Base-by-base conservation (phyloP, 768 basidiomycete genomes). In the Trametes cubensis region DNA sequence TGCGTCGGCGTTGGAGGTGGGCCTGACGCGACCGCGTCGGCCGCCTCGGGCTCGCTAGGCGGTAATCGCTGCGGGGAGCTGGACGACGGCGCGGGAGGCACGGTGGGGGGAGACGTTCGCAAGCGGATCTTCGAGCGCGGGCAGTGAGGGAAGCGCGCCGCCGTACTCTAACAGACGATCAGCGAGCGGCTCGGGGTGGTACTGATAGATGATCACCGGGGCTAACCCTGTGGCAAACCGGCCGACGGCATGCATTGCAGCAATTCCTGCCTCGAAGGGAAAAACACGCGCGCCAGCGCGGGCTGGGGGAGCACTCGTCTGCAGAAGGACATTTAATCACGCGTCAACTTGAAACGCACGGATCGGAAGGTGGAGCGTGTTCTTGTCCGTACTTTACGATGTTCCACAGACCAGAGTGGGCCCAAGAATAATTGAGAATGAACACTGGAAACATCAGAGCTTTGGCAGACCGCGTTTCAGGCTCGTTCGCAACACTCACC, bases 391-490 rank as follows among this genome's bases (percentile, higher is more conserved):
- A 88, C 89, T 84, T 89, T 58, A 83, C 78, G 58, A 90, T 63
- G 49, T 71, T 82, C 89, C 88, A 92, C 48, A 87, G 72, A 25
- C 86, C 83, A 1, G 84, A 81, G 73, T 92, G 86, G 20, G 84
- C 72, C 89, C 89, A 91, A 1, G 87, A 86, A 68, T 86, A 87
- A 73, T 91, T 90, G 38, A 89, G 76, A 65, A 91, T 74, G 67
- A 91, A 86, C 7, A 85, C 90, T 88, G 67, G 44, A 48, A 40
- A 38, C 44, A 17, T 49, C 15, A 49, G 48, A 49, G 34, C 34
- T 2, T 34, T 18, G 48, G 8, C 48, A 28, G 15, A 4, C 48
- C 18, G 48, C 6, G 23, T 25, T 48, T 45, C 18, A 8, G 15
- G 47, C 26, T 14, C 6, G 14, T 48, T 21, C 10, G 25, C n/a